Conservation (phyloP, 768 basidiomycete genomes). For the Fomitopsis serialis region DNA sequence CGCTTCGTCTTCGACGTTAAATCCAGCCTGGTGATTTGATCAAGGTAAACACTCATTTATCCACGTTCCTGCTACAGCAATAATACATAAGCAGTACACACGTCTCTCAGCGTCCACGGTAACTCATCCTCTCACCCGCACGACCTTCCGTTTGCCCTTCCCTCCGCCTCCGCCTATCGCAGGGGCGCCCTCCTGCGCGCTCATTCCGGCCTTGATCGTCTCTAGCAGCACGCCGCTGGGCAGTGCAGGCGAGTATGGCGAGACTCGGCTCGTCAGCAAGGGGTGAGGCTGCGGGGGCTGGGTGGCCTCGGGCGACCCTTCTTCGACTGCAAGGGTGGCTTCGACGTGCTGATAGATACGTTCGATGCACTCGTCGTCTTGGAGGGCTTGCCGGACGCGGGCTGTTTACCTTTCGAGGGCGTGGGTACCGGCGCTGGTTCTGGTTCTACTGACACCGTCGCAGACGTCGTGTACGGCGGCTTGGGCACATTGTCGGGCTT, state of each 20-base stretch:
- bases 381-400: conserved; percentile 16
- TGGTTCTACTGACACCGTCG: conserved; percentile 21
- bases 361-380: conserved; percentile 18
- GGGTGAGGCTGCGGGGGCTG: conserved; percentile 75
- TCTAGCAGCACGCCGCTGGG: conserved; percentile 76
- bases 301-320: conserved; percentile 41
- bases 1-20: neutral
- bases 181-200: conserved; percentile 44
- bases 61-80: neutral
- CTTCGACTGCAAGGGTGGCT: conserved; percentile 13
- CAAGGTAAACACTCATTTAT: neutral
- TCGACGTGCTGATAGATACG: conserved; percentile 19
- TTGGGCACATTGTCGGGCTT: conserved; percentile 69
- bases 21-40: neutral
- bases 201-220: conserved; percentile 84
- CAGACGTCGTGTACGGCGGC: conserved; percentile 46
- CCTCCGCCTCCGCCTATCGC: conserved; percentile 29
- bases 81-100: neutral
- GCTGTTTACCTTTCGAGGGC: conserved; percentile 23
- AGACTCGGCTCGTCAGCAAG: conserved; percentile 65
- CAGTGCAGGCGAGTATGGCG: conserved; percentile 75
- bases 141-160: conserved; percentile 79
- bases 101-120: neutral
- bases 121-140: conserved; percentile 51
- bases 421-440: conserved; percentile 16